Evolutionary conservation across 176 grass and related monocot genomes (phyloP).

Genomic region (Cocos nucifera): DNA sequence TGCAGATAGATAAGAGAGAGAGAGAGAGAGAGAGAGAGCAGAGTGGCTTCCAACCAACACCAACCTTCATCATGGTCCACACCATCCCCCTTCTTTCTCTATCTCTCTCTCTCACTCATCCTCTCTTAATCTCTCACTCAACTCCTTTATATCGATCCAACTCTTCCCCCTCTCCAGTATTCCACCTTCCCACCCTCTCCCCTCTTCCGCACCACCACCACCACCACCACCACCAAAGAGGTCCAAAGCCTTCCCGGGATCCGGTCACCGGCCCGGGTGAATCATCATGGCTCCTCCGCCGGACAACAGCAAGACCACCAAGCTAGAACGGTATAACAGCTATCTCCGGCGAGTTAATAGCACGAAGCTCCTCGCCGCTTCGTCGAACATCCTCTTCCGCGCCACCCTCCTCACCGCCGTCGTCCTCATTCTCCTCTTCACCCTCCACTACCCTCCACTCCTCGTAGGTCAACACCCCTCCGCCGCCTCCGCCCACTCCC

Average conservation of each 20-base stretch:
- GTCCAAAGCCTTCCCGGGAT: neutral
- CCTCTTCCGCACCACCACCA: neutral
- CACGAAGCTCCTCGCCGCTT: neutral
- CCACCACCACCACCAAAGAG: neutral
- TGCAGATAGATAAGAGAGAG: too few species aligned
- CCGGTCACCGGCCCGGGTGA: neutral
- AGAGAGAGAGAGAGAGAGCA: neutral
- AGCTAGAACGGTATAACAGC: constrained; percentile 5
- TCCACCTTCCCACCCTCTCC: neutral
- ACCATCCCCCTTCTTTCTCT: neutral
- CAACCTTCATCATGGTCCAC: constrained; percentile 5
- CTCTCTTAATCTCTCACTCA: neutral
- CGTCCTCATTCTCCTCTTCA: constrained; percentile 6
- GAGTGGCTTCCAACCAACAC: constrained; percentile 34
- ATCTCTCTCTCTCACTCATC: neutral
- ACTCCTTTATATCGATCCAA: neutral
- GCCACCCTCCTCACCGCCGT: neutral
- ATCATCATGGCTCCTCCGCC: neutral
- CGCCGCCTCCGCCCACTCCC: too few species aligned
- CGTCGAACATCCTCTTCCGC: constrained; percentile 3
- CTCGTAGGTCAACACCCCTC: neutral
- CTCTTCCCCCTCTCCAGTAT: neutral
- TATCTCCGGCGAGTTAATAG: constrained; percentile 2
- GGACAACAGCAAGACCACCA: constrained; percentile 7
- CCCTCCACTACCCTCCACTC: constrained; percentile 8